phyloP scores from a whole-genome alignment of 2,329 filamentous ascomycete species.

The Colletotrichum brevisporum region DNA sequence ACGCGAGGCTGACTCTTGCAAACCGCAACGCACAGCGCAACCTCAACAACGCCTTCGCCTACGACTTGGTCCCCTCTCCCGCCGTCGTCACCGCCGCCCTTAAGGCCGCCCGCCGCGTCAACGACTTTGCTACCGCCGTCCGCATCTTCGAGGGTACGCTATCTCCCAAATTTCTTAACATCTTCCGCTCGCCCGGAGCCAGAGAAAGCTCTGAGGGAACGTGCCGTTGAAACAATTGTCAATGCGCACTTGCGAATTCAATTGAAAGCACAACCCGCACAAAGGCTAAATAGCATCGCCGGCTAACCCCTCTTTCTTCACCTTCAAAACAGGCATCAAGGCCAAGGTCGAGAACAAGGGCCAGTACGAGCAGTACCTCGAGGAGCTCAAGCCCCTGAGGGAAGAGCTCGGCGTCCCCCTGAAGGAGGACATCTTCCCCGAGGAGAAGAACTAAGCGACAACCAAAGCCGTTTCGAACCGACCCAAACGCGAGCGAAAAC shows the following conservation, averaged over 20 bases:
- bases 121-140: conserved; percentile 98
- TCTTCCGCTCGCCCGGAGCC: conserved; percentile 7
- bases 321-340: conserved; percentile 81
- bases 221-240: conserved; percentile 11
- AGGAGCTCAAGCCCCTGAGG: conserved; percentile 91
- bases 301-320: conserved; percentile 6
- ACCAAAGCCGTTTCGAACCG: background rate
- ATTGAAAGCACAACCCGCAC: background rate
- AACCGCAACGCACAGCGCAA: conserved; percentile 72
- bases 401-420: conserved; percentile 93
- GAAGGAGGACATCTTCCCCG: conserved; percentile 94
- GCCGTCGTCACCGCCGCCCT: conserved; percentile 92
- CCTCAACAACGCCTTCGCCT: conserved; percentile 99
- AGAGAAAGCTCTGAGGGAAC: background rate
- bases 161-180: conserved; percentile 19
- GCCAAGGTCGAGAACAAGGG: conserved; percentile 99
- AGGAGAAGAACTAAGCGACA: conserved; percentile 60
- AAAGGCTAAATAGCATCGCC: background rate
- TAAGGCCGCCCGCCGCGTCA: conserved; percentile 93
- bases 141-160: conserved; percentile 95
- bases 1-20: conserved; percentile 32
- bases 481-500: background rate
- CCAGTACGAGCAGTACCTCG: conserved; percentile 97
- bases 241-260: conserved; percentile 7
- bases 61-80: conserved; percentile 97